Evolutionary conservation across 2,329 filamentous ascomycete genomes (phyloP).

Genomic region (Arthrobotrys sinensis): DNA sequence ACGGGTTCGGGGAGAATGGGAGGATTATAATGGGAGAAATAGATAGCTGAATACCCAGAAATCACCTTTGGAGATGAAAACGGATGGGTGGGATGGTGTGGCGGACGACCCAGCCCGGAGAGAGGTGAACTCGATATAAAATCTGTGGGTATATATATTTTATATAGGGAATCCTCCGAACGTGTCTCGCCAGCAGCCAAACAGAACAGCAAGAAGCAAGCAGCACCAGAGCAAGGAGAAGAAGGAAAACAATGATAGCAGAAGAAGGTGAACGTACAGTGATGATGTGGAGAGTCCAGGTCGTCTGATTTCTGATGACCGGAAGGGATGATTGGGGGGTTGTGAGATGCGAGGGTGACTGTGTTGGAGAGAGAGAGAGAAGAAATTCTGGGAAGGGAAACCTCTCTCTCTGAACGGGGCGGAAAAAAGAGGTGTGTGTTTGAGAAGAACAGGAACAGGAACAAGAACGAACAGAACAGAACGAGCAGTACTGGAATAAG

Average conservation of each 20-base stretch:
- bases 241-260: constrained; percentile 5
- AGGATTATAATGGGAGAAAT: constrained; percentile 29
- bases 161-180: constrained; percentile 61
- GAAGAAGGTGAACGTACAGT: constrained; percentile 38
- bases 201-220: not conserved
- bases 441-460: not conserved
- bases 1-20: constrained; percentile 44
- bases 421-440: no score
- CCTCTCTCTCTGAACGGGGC: not conserved
- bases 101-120: constrained; percentile 49
- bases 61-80: constrained; percentile 42
- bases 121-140: constrained; percentile 52
- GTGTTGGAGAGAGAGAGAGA: constrained; percentile 13
- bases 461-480: not conserved
- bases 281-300: constrained; percentile 38
- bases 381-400: constrained; percentile 5
- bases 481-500: no score
- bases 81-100: constrained; percentile 44
- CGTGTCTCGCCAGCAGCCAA: constrained; percentile 52
- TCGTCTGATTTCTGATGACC: constrained; percentile 13
- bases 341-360: not conserved
- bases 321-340: constrained; percentile 32
- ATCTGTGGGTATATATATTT: constrained; percentile 46
- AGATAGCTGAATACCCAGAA: constrained; percentile 36
- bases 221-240: constrained; percentile 18